Percentiles rank a stretch among this genome's conserved stretches.
phyloP scores from a whole-genome alignment of 2,329 filamentous ascomycete species.

The Penicillium freii region DNA sequence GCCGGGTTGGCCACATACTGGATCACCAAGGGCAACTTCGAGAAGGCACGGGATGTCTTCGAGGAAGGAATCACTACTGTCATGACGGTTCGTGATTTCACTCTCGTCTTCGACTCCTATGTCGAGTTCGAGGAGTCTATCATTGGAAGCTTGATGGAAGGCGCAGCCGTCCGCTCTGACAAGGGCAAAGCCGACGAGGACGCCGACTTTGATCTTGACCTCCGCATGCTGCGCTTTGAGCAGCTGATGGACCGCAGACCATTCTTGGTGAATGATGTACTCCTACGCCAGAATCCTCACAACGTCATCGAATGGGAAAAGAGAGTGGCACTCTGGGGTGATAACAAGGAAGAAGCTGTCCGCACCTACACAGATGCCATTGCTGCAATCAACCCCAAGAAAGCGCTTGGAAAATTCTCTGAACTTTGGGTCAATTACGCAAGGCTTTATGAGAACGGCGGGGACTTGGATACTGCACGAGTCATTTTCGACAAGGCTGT shows the following conservation, averaged over 20 bases:
- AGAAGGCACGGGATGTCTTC: slow-evolving; percentile 86
- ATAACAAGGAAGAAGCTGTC: slow-evolving; percentile 86
- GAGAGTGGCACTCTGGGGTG: slow-evolving; percentile 89
- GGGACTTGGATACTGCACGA: slow-evolving; percentile 78
- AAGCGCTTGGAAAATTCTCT: slow-evolving; percentile 88
- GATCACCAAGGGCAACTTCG: slow-evolving; percentile 90
- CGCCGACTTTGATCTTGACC: slow-evolving; percentile 90
- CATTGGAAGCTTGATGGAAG: slow-evolving; percentile 86
- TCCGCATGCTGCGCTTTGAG: slow-evolving; percentile 96
- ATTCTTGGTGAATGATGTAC: slow-evolving; percentile 93
- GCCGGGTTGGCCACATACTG: slow-evolving; percentile 93
- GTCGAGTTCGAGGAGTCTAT: slow-evolving; percentile 96
- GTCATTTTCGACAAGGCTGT: slow-evolving; percentile 97
- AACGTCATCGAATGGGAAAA: slow-evolving; percentile 98
- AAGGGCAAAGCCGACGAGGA: slow-evolving; percentile 75
- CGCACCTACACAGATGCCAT: slow-evolving; percentile 95
- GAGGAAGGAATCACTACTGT: slow-evolving; percentile 96
- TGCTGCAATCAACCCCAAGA: slow-evolving; percentile 87
- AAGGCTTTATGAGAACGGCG: slow-evolving; percentile 90
- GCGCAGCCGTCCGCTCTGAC: slow-evolving; percentile 74
- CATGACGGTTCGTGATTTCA: slow-evolving; percentile 98
- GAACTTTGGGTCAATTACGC: slow-evolving; percentile 96
- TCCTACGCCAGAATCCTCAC: slow-evolving; percentile 92
- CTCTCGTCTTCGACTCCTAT: slow-evolving; percentile 93
- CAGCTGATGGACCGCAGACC: slow-evolving; percentile 95